Conservation (phyloP, 2,329 filamentous ascomycete species). For the Diaporthe sp. region DNA sequence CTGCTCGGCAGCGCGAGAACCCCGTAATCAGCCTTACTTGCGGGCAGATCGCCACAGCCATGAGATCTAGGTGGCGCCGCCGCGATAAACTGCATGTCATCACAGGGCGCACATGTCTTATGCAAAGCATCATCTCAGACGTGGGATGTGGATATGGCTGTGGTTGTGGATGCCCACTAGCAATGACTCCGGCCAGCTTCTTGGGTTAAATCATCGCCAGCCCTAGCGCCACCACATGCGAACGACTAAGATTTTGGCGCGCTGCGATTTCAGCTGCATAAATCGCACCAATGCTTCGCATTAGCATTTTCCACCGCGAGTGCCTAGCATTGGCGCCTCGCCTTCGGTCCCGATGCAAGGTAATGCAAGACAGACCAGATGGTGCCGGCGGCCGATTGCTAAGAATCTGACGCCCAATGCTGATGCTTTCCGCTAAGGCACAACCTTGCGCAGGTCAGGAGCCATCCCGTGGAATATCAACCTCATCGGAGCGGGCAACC, state of each 20-base stretch:
- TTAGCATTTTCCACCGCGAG: neutral
- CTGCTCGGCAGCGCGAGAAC: neutral
- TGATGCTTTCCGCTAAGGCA: conserved; percentile 6
- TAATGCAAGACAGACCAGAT: conserved; percentile 6
- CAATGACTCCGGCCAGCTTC: conserved; percentile 13
- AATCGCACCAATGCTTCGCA: neutral
- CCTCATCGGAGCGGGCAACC: neutral
- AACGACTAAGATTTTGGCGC: conserved; percentile 17
- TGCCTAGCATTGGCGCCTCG: conserved; percentile 14
- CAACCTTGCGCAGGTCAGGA: conserved; percentile 12
- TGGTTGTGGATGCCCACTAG: neutral
- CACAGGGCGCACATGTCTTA: neutral
- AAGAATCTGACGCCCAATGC: conserved; percentile 15
- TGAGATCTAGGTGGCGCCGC: neutral
- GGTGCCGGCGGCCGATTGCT: conserved; percentile 14
- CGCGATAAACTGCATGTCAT: conserved; percentile 14
- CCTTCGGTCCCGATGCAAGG: conserved; percentile 24
- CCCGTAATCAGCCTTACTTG: conserved; percentile 3
- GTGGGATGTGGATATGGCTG: neutral
- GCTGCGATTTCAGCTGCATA: conserved; percentile 24
- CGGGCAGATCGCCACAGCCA: neutral
- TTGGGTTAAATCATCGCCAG: conserved; percentile 28
- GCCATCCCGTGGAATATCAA: neutral
- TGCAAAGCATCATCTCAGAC: neutral
- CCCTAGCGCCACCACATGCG: conserved; percentile 16